These are phyloP conservation scores for Saccharomycopsis capsularis DNA, from an alignment of 805 yeast species.

Conservation along the genomic window DNA sequence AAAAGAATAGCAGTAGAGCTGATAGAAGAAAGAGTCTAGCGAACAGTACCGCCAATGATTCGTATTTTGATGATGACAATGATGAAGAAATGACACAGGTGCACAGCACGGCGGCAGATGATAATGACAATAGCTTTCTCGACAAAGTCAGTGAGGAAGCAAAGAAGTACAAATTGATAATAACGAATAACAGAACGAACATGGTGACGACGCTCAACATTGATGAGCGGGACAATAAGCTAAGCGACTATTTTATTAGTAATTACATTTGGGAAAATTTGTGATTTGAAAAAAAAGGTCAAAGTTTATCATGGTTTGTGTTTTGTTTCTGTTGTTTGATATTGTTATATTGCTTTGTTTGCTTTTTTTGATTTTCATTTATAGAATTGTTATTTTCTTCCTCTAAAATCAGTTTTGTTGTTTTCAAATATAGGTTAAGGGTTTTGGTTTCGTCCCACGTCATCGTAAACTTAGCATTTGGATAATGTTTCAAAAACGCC, in stretches of 20 bases:
- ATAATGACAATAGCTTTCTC: slow-evolving; percentile 6
- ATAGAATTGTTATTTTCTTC: neutral
- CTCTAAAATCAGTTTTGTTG: neutral
- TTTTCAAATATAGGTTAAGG: no score
- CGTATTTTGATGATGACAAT: slow-evolving; percentile 44
- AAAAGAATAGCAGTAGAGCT: neutral
- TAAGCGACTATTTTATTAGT: slow-evolving; percentile 62
- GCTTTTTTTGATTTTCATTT: no score
- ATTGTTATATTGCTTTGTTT: no score
- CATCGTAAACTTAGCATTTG: no score
- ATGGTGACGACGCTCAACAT: slow-evolving; percentile 16
- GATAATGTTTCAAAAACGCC: no score
- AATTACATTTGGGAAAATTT: slow-evolving; percentile 74
- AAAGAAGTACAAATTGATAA: slow-evolving; percentile 16
- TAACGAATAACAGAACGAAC: slow-evolving; percentile 18
- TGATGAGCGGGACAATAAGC: slow-evolving; percentile 32
- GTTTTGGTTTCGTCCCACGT: no score
- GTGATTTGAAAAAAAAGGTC: slow-evolving; percentile 20
- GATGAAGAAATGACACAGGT: slow-evolving; percentile 39
- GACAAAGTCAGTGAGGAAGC: slow-evolving; percentile 5
- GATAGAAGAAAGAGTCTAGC: neutral
- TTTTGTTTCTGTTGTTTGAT: neutral
- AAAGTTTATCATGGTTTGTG: no score
- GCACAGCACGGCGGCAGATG: slow-evolving; percentile 32
- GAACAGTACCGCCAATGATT: neutral